These are phyloP conservation scores for Leersia perrieri DNA, from an alignment of 176 grass and related monocot genomes.

Conservation along the genomic window DNA sequence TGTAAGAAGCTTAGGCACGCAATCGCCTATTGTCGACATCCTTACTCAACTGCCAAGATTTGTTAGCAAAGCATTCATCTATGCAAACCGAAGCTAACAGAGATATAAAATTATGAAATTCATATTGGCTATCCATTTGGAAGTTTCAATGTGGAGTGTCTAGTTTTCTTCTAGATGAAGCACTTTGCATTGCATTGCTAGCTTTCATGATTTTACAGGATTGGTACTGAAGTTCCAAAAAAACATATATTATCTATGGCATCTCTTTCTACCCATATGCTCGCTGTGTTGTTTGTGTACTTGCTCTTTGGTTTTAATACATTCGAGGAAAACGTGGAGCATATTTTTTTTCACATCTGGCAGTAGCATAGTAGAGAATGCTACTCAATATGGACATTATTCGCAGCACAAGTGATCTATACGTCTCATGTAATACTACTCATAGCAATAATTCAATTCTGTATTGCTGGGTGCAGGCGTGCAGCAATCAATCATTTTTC, in stretches of 20 bases:
- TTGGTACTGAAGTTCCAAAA: slow-evolving; percentile 13
- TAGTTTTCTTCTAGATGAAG: slow-evolving; percentile 44
- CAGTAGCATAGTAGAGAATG: slow-evolving; percentile 1
- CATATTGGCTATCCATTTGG: slow-evolving; percentile 16
- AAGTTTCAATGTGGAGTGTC: slow-evolving; percentile 12
- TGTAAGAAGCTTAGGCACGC: slow-evolving; percentile 64
- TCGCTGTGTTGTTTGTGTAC: background rate
- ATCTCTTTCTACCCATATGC: slow-evolving; percentile 8
- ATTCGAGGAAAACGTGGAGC: background rate
- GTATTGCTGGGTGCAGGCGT: background rate
- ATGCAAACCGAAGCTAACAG: slow-evolving; percentile 45
- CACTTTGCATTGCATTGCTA: slow-evolving; percentile 28
- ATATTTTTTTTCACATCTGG: background rate
- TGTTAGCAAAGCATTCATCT: slow-evolving; percentile 50
- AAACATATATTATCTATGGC: background rate
- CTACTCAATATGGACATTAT: background rate
- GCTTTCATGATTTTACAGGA: slow-evolving; percentile 34
- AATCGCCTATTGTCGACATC: slow-evolving; percentile 39
- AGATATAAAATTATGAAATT: slow-evolving; percentile 37
- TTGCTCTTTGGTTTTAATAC: slow-evolving; percentile 11
- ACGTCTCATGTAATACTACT: slow-evolving; percentile 17
- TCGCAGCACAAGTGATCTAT: slow-evolving; percentile 6
- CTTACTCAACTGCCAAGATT: slow-evolving; percentile 42
- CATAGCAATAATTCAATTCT: background rate
- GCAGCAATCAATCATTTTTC: background rate